Conservation (phyloP, 1,284 basidiomycete genomes). For the Leccinum variabile region DNA sequence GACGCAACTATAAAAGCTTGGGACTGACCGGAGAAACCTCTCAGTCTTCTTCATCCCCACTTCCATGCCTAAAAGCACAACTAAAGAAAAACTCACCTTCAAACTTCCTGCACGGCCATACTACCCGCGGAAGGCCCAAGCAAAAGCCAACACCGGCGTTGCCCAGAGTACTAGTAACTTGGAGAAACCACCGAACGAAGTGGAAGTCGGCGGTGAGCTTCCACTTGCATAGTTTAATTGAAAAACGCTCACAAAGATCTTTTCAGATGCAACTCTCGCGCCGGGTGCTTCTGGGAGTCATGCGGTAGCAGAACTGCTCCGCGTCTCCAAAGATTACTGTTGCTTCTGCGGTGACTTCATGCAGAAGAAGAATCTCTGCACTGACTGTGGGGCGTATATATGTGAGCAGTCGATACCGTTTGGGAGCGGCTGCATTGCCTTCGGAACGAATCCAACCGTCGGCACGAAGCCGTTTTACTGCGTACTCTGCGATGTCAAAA, state of each 20-base stretch:
- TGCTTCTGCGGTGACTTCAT: background rate
- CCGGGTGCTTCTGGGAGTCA: background rate
- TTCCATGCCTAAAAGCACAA: background rate
- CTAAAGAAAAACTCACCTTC: background rate
- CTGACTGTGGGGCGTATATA: background rate
- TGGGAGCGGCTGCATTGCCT: background rate
- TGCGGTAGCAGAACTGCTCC: background rate
- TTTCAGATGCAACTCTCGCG: background rate
- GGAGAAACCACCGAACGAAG: background rate
- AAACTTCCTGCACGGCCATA: background rate
- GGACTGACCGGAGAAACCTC: background rate
- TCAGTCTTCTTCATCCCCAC: background rate
- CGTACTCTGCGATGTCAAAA: background rate
- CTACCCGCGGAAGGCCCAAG: background rate
- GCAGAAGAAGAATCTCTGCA: background rate
- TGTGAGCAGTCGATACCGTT: background rate
- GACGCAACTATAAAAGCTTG: background rate
- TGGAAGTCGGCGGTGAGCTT: background rate
- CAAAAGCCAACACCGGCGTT: background rate
- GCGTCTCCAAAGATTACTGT: background rate
- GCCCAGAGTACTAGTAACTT: background rate
- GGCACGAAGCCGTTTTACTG: background rate
- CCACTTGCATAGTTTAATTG: background rate
- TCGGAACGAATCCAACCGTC: background rate
- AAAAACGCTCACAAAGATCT: background rate